Evolutionary conservation across 208 protist genomes (phyloP).

Genomic region (Polymyxa betae): DNA sequence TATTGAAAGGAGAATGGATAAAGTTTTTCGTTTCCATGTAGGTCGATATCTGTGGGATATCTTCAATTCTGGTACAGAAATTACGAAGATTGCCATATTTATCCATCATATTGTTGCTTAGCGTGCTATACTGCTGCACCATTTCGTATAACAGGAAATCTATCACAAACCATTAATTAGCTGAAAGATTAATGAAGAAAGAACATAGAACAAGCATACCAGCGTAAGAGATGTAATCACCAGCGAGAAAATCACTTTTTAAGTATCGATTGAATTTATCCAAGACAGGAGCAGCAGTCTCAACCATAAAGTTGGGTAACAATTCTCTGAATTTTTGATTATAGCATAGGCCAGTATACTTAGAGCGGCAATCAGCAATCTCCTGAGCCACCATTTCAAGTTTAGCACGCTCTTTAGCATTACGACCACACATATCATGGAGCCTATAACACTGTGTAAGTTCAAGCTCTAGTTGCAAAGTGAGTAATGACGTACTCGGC

Average conservation of each 20-base stretch:
- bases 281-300: not conserved
- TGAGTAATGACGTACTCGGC: constrained; percentile 30
- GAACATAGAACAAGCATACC: not conserved
- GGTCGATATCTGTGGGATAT: not conserved
- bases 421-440: not conserved
- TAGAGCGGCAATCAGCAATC: constrained; percentile 6
- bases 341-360: constrained; percentile 48
- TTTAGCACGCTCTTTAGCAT: not conserved
- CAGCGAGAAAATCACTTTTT: constrained; percentile 9
- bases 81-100: not conserved
- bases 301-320: not conserved
- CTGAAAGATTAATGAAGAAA: not conserved
- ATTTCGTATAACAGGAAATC: constrained; percentile 47
- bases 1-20: not conserved
- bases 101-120: not conserved
- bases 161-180: not conserved
- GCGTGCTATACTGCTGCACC: constrained; percentile 20
- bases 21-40: not conserved
- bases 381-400: not conserved
- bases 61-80: not conserved
- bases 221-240: not conserved
- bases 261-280: not conserved
- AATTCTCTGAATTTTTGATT: constrained; percentile 2
- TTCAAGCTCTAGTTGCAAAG: not conserved
- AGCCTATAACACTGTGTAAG: not conserved